Conservation (phyloP, 345 rosid species). For the Trapa bicornis region DNA sequence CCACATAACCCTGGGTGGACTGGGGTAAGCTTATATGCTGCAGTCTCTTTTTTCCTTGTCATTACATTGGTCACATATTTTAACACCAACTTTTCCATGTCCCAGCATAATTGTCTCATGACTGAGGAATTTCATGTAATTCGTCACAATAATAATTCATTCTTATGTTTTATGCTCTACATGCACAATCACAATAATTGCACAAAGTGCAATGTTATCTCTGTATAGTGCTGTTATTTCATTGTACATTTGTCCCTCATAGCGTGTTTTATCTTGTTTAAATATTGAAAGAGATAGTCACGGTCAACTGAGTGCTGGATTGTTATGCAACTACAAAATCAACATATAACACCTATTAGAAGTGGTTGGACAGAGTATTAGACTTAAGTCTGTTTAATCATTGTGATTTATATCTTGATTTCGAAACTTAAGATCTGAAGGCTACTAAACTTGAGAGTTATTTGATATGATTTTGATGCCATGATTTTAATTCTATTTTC, state of each 20-base stretch:
- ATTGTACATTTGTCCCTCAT: neutral
- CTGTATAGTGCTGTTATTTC: neutral
- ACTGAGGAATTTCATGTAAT: neutral
- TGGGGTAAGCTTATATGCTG: constrained; percentile 48
- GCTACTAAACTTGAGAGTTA: neutral
- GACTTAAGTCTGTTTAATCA: neutral
- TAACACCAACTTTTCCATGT: neutral
- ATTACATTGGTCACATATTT: neutral
- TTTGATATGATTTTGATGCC: constrained; percentile 6
- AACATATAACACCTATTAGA: neutral
- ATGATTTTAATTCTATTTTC: constrained; percentile 4
- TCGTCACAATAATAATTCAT: neutral
- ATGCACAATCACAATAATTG: neutral
- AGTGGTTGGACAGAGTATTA: neutral
- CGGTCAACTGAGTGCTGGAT: neutral
- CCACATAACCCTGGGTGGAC: constrained; percentile 88
- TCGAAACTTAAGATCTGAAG: neutral
- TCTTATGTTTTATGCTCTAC: neutral
- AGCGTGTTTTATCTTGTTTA: neutral
- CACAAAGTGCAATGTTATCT: neutral
- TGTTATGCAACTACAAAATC: neutral
- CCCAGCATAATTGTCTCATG: neutral
- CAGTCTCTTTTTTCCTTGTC: neutral
- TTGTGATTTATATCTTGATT: neutral
- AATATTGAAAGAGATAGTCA: neutral